Percentiles rank a stretch among this genome's conserved stretches.
phyloP scores from a whole-genome alignment of 2,329 filamentous ascomycete species.

The Didymella arachidicola region DNA sequence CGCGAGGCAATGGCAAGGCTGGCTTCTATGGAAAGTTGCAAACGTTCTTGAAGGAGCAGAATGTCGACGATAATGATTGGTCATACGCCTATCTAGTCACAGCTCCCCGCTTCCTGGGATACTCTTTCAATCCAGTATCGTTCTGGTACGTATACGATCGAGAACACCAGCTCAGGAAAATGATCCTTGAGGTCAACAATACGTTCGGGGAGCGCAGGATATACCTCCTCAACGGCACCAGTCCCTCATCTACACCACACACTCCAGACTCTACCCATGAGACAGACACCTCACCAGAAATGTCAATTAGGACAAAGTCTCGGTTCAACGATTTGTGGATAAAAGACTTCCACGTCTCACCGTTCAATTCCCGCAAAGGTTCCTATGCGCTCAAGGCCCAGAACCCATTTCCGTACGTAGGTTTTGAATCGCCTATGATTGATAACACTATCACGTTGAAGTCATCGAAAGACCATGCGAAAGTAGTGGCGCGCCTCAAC shows the following conservation, averaged over 20 bases:
- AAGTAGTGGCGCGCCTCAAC: constrained; percentile 68
- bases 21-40: constrained; percentile 70
- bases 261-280: constrained; percentile 23
- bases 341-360: constrained; percentile 80
- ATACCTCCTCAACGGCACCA: constrained; percentile 63
- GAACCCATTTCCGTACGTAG: constrained; percentile 52
- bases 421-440: constrained; percentile 52
- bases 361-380: constrained; percentile 69
- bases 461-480: constrained; percentile 67
- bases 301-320: constrained; percentile 20
- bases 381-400: constrained; percentile 57
- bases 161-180: constrained; percentile 65
- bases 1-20: constrained; percentile 60
- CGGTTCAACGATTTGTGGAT: constrained; percentile 63
- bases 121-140: constrained; percentile 77
- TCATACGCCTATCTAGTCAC: constrained; percentile 75
- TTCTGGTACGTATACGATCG: constrained; percentile 79
- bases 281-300: constrained; percentile 12
- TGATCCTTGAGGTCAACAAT: constrained; percentile 79
- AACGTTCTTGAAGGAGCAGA: constrained; percentile 64
- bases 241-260: constrained; percentile 39
- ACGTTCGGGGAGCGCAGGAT: constrained; percentile 76
- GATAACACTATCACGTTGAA: constrained; percentile 68
- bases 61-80: constrained; percentile 66
- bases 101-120: constrained; percentile 72